Percentiles rank a stretch among this genome's conserved stretches.
phyloP scores from a whole-genome alignment of 139 green algal species.

The Tetraselmis chui region DNA sequence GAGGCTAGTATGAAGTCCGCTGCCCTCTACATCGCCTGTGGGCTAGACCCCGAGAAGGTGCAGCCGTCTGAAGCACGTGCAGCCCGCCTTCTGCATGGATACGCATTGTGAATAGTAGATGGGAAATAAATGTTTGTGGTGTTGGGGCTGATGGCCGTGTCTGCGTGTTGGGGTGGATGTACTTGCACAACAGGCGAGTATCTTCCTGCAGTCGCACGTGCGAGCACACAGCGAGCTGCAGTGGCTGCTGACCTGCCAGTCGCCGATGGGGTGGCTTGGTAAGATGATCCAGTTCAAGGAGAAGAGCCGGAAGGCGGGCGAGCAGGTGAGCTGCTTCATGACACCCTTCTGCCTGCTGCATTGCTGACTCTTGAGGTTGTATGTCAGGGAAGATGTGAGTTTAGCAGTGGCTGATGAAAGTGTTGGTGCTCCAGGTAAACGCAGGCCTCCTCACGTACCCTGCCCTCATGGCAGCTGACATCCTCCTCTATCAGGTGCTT shows the following conservation, averaged over 20 bases:
- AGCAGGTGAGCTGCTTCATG: background rate
- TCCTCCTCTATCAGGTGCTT: conserved; percentile 94
- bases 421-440: conserved; percentile 81
- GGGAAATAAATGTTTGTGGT: too few relatives aligned
- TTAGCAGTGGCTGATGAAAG: too few relatives aligned
- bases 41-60: conserved; percentile 74
- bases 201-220: conserved; percentile 94
- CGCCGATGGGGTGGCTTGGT: conserved; percentile 89
- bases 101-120: too few relatives aligned
- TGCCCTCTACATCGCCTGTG: conserved; percentile 88
- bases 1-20: conserved; percentile 63
- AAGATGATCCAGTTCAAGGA: conserved; percentile 99
- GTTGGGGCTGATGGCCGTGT: too few relatives aligned
- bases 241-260: conserved; percentile 90
- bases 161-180: too few relatives aligned
- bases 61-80: too few relatives aligned
- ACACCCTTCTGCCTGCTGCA: too few relatives aligned
- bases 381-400: too few relatives aligned
- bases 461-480: conserved; percentile 98
- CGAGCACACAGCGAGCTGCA: conserved; percentile 84
- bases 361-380: too few relatives aligned
- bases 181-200: conserved; percentile 28
- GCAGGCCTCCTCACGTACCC: conserved; percentile 95
- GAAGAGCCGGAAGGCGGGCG: conserved; percentile 69
- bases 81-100: too few relatives aligned